Evolutionary conservation across 495 filamentous ascomycete genomes (phyloP).

Genomic region (Terfezia boudieri): DNA sequence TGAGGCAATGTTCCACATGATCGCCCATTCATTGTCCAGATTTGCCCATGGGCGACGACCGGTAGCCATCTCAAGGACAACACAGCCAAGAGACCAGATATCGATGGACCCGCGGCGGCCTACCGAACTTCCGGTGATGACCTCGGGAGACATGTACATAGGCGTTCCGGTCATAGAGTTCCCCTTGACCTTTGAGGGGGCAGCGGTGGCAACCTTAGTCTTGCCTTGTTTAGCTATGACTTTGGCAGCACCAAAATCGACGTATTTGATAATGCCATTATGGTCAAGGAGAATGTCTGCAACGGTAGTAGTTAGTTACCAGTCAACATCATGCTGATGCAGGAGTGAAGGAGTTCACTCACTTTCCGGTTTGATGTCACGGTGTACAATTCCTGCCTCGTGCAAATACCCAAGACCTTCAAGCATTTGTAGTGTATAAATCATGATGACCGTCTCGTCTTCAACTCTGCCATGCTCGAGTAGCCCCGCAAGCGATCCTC

Average conservation of each 20-base stretch:
- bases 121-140: conserved; percentile 64
- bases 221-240: conserved; percentile 88
- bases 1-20: conserved; percentile 99
- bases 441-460: conserved; percentile 94
- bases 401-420: conserved; percentile 92
- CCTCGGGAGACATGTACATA: conserved; percentile 99
- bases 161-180: conserved; percentile 93
- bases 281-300: conserved; percentile 89
- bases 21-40: conserved; percentile 97
- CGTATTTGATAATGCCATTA: conserved; percentile 96
- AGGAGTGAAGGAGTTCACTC: conserved; percentile 19
- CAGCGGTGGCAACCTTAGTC: conserved; percentile 44
- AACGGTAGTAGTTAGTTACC: conserved; percentile 4
- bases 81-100: conserved; percentile 92
- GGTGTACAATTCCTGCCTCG: conserved; percentile 70
- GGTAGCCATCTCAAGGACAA: conserved; percentile 93
- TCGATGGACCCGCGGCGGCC: conserved; percentile 74
- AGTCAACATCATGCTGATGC: neutral
- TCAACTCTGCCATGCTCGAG: conserved; percentile 93
- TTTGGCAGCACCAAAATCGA: conserved; percentile 95
- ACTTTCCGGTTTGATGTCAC: conserved; percentile 98
- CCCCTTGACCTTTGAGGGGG: conserved; percentile 36
- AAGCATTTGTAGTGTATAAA: conserved; percentile 86
- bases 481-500: conserved; percentile 73
- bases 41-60: conserved; percentile 90